Base-by-base conservation (phyloP, 139 green algal species). In the Diplosphaera chodatii region DNA sequence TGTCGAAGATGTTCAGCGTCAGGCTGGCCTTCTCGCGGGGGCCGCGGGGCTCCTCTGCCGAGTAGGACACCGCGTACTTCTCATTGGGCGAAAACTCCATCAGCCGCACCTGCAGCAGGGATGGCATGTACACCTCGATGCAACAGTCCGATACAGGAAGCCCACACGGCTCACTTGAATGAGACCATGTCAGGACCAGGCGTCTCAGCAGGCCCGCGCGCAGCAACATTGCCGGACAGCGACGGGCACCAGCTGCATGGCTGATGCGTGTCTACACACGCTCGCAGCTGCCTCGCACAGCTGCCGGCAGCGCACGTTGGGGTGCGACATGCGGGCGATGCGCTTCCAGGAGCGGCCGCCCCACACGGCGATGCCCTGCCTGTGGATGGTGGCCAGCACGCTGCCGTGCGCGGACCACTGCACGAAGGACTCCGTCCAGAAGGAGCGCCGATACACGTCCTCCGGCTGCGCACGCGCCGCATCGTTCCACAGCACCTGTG, bases 341-440 rank as follows among this genome's bases (percentile, higher is more conserved):
- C 93, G 86, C 22, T 68, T 48, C 70, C 90, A 98, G 63, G 69
- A 75, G 23, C 82, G 70, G 21, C 95, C 94, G 30, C 93, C 95
- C 95, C 95, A 99, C 10, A 97, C 69, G 3, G 90, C 91, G 28
- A 89, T 85, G 64, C 95, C 95, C 82, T 96, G 91, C 55, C 80
- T 70, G 75, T 98, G 93, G 75, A 96, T 73, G 22, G 93, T 98
- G 64, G 91, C 88, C 69, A 98, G 72, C 40, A 86, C 84, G 69
- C 79, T 91, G 66, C 93, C 93, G 32, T 82, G 74, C 4, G 91
- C 91, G 1, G 86, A 93, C 94, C 94, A 98, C 83, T 94, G 85
- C 73, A 98, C 89, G 81, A 95, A 97, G 1, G 74, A 85, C 77
- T 98, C 93, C 23, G 92, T 97, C 93, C 93, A 97, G 80, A 89